Base-by-base conservation (phyloP, 441 rosid genomes). In the Erysimum pusillum region DNA sequence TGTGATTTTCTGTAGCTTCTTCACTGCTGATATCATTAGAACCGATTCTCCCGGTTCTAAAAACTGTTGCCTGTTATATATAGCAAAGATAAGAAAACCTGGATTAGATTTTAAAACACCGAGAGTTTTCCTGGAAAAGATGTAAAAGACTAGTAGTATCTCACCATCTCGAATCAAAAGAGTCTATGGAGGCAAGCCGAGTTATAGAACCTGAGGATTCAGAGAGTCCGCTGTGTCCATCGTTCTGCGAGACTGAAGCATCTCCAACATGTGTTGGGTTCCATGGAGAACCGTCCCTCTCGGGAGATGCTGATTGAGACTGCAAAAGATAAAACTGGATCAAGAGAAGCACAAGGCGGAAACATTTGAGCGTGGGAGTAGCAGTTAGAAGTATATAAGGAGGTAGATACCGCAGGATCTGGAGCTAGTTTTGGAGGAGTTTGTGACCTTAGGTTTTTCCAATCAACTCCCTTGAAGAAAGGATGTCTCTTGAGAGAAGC, bases 81-180 rank as follows among this genome's bases (percentile, higher is more conserved):
- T 76, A 69, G 25, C 68, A 63, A 54, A 32, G 13, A 64, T 49
- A 5, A 41, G 36, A 36, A 10, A 34, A 65, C 61, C 36, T 5
- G 15, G 18, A 28, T 35, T 65, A 34, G 28, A 34, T 35, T 35
- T 15, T 10, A 1, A 45, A 20, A 20, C 15, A 45, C 67, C 31
- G 14, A 14, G 41, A 41, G 13, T 56, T n/a, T 39, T 20, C 51
- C 22, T 7, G 63, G 28, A 14, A 46, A 45, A 53, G 74, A 67
- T 44, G 52, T 44, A 70, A 5, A 5, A 61, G 15, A 31, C 31
- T 41, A 42, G 35, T 10, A 76, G 59, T 75, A 69, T 51, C 77
- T 78, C 87, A 93, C 99, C 99, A 92, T 86, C 91, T 95, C 7
- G 98, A 95, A 84, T 95, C 99, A 64, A 92, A 92, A 65, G 99